Evolutionary conservation across 1,139 yeast species (phyloP).

Genomic region (Yarrowia galli): DNA sequence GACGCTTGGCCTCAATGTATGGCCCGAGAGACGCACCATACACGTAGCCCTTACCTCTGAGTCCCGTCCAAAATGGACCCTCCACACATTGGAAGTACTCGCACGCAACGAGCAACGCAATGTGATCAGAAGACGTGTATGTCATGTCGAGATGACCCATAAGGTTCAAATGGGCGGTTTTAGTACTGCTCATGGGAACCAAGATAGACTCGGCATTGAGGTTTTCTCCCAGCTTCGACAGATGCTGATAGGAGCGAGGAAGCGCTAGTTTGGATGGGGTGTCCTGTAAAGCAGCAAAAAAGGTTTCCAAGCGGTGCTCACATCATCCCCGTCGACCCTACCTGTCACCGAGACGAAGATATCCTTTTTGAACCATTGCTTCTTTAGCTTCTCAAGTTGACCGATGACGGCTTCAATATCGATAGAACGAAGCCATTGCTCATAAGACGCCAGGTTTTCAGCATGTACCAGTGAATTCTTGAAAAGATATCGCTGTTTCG

Average conservation of each 20-base stretch:
- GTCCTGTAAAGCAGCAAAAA: conserved; percentile 6
- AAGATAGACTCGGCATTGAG: conserved; percentile 67
- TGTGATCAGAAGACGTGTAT: conserved; percentile 70
- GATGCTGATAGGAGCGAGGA: conserved; percentile 64
- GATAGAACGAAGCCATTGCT: conserved; percentile 56
- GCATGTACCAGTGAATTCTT: conserved; percentile 52
- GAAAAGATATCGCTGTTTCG: conserved; percentile 62
- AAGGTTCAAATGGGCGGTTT: conserved; percentile 76
- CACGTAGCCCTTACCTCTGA: conserved; percentile 94
- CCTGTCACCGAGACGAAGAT: conserved; percentile 77
- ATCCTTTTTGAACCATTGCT: conserved; percentile 66
- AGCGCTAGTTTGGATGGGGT: conserved; percentile 14
- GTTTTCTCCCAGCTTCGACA: conserved; percentile 63
- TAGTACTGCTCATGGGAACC: conserved; percentile 83
- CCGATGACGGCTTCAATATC: conserved; percentile 61
- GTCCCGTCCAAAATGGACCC: conserved; percentile 97
- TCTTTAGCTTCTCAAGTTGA: conserved; percentile 65
- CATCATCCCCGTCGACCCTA: conserved; percentile 54
- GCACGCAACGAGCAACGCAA: conserved; percentile 74
- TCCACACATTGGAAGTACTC: conserved; percentile 86
- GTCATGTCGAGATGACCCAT: conserved; percentile 69
- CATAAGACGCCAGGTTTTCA: conserved; percentile 16
- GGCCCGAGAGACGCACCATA: conserved; percentile 78
- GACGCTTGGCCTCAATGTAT: conserved; percentile 69
- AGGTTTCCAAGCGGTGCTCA: conserved; percentile 13